Evolutionary conservation across 805 yeast genomes (phyloP), one percentile per base, ranked within the genome.

Genomic region (Pichia heedii): DNA sequence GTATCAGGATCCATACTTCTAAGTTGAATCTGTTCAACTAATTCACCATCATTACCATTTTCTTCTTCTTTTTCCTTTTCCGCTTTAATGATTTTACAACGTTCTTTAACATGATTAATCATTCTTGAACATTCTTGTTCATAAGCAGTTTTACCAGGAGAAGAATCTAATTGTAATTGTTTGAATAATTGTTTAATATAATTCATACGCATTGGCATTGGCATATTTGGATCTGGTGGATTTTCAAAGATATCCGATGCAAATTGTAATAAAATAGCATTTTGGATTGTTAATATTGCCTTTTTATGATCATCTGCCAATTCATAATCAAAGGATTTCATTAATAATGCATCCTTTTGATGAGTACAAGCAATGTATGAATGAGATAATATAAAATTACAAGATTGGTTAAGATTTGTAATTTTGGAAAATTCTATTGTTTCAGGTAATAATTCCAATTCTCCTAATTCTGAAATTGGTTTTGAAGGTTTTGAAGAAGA

Each of bases 271-370:
- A 90, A 63, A 53, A 85, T 74, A 2, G 96, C 81, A 55, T 86
- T 93, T 60, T 78, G 82, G 37, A 90, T 80, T n/a, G 79, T 75
- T 47, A 77, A 81, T 47, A 71, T 73, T 10, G 95, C 78, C 7
- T 61, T 58, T 6, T 51, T 48, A 0, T 72, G 55, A 39, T 86
- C 72, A 19, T 79, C 82, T 13, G 73, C 77, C 48, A 90, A 69
- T 59, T 87, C 86, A 44, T 70, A 68, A 55, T 90, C 95, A 61
- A 93, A 93, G 0, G 97, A 94, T 19, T 81, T 81, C 96, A 90
- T 89, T 58, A 89, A 70, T 46, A 93, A 74, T 0, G 95, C 86
- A 61, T 93, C 97, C 57, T 89, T 87, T 59, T 93, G 97, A 48
- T 80, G 79, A 50, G 82, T 87, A 4, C 77, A 77, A 40, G 89